Conservation (phyloP, 306 rosid genomes). For the Vigna angularis region DNA sequence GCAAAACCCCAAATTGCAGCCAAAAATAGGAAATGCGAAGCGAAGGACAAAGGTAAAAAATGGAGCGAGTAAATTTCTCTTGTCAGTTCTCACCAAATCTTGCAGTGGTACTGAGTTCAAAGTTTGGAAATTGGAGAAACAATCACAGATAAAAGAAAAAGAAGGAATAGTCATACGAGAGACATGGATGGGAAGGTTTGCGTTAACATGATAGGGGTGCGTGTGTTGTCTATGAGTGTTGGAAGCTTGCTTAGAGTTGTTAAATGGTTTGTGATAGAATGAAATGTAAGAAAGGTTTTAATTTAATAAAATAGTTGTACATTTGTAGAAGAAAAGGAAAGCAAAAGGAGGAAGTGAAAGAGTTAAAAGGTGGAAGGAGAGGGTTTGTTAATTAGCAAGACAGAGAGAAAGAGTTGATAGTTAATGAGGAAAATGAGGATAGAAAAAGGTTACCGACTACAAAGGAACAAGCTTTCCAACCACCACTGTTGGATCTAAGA, state of each 20-base stretch:
- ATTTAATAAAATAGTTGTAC: no score
- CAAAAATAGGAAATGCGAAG: background rate
- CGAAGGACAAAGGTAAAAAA: background rate
- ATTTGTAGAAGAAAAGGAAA: background rate
- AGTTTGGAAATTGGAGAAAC: background rate
- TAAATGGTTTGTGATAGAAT: background rate
- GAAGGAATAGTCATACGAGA: background rate
- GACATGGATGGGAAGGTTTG: background rate
- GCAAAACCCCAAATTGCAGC: background rate
- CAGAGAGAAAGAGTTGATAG: no score
- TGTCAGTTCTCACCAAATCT: background rate
- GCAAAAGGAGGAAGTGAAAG: background rate
- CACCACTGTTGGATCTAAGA: constrained; percentile 72
- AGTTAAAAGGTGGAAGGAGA: background rate
- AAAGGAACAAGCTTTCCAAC: constrained; percentile 93
- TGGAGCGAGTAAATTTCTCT: background rate
- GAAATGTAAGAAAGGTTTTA: no score
- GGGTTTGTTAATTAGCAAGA: no score
- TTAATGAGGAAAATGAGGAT: background rate
- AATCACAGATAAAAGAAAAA: background rate
- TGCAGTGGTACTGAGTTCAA: background rate
- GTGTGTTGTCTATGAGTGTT: background rate
- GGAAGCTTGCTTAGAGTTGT: background rate
- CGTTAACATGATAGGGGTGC: background rate
- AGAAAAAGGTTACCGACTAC: constrained; percentile 64